Evolutionary conservation across 768 basidiomycete species (phyloP).

Genomic region (Psilocybe tampanensis): DNA sequence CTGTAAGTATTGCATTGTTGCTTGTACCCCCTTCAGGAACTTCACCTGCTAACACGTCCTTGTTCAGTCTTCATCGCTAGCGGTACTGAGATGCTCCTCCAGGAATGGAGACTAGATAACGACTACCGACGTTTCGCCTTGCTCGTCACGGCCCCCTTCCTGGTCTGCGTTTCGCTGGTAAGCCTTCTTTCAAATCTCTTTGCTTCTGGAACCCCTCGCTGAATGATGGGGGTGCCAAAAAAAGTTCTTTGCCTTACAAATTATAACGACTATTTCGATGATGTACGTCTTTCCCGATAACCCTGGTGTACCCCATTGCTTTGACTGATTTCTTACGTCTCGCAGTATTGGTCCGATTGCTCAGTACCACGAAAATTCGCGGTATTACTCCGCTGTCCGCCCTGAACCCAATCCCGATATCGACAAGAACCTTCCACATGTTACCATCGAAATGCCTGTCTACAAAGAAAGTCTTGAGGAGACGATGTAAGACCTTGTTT

Average conservation of each 20-base stretch:
- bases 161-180: constrained; percentile 78
- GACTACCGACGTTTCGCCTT: constrained; percentile 66
- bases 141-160: constrained; percentile 63
- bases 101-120: constrained; percentile 71
- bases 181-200: constrained; percentile 20
- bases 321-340: constrained; percentile 23
- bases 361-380: constrained; percentile 84
- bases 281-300: constrained; percentile 41
- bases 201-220: constrained; percentile 6
- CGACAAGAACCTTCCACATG: constrained; percentile 68
- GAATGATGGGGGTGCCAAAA: neutral
- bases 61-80: constrained; percentile 66
- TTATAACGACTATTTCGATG: constrained; percentile 65
- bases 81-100: constrained; percentile 58
- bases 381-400: constrained; percentile 74
- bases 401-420: constrained; percentile 65
- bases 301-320: constrained; percentile 6
- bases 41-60: neutral
- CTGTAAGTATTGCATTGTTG: constrained; percentile 45
- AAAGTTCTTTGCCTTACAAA: constrained; percentile 77
- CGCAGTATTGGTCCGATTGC: constrained; percentile 78
- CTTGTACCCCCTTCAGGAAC: no score
- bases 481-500: constrained; percentile 85
- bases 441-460: constrained; percentile 83
- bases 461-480: constrained; percentile 86